Base-by-base conservation (phyloP, 2,329 filamentous ascomycete species). In the Colletotrichum destructivum region DNA sequence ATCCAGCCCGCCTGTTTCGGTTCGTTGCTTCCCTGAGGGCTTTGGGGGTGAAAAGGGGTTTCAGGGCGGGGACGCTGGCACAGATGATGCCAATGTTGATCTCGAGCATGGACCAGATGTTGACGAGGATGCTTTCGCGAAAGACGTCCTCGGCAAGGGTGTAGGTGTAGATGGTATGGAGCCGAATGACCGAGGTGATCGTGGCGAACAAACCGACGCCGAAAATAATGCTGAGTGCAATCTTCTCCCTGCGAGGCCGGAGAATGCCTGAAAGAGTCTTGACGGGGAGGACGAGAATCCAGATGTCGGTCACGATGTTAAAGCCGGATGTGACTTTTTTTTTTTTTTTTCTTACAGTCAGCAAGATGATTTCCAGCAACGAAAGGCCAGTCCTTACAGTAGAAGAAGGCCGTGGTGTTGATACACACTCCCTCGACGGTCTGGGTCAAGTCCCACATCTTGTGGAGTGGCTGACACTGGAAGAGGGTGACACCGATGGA, bases 71-170 rank as follows among this genome's bases (percentile, higher is more conserved):
- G 0, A 86, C 80, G 9, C 82, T 85, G 23, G 86, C 84, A 73
- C 86, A 88, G 40, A 84, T 77, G 47, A 88, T 84, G n/a, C 83
- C 86, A 7, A 83, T 78, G 66, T 86, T 87, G 70, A 87, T 79
- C 73, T 88, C 86, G 61, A 88, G 82, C 68, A 83, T 81, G 26
- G 82, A 84, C 84, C 86, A 86, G 15, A 86, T 68, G 52, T 84
- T 83, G 1, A 84, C 77, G 1, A 77, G 74, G 42, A 80, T 76
- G 23, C 77, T 77, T 51, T 83, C 77, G 13, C 75, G 77, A 66
- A 83, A 82, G 1, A 80, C 79, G 65, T 84, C 82, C 2, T 62
- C 63, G 7, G 82, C 76, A 18, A 78, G 63, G 12, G 82, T 83
- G 71, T 81, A 84, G 3, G 76, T 78, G 71, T 80, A 77, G 49